These are phyloP conservation scores for Syzygium jambos DNA, from an alignment of 345 rosid genomes.

Conservation along the genomic window DNA sequence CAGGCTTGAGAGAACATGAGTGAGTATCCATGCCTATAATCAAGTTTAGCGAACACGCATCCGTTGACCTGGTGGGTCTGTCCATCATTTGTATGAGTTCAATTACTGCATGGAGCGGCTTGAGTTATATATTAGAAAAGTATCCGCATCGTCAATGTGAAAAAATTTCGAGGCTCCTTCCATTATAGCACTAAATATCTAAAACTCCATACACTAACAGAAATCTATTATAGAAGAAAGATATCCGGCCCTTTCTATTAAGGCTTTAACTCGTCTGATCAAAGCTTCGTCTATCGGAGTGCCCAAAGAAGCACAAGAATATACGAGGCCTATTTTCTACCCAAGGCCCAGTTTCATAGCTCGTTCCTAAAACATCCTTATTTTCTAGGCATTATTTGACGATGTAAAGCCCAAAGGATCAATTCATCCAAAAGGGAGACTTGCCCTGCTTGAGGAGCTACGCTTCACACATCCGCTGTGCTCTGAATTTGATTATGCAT, in stretches of 20 bases:
- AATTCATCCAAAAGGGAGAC: neutral
- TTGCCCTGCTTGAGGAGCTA: neutral
- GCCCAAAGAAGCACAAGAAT: too few species aligned
- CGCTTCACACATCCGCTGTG: too few species aligned
- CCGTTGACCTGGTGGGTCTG: neutral
- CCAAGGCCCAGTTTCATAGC: too few species aligned
- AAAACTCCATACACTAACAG: neutral
- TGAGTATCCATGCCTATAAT: too few species aligned
- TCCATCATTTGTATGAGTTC: neutral
- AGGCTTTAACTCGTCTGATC: neutral
- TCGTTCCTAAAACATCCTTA: too few species aligned
- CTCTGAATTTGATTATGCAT: too few species aligned
- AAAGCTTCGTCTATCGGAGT: too few species aligned
- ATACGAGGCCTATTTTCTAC: too few species aligned
- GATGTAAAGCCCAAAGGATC: too few species aligned
- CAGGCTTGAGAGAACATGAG: too few species aligned
- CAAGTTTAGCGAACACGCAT: too few species aligned
- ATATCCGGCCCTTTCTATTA: neutral
- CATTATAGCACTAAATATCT: neutral
- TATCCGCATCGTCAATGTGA: neutral
- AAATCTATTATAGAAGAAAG: neutral
- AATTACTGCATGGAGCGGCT: neutral
- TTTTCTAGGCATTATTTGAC: too few species aligned
- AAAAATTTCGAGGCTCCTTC: fast-evolving
- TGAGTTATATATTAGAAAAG: neutral